phyloP scores from a whole-genome alignment of 2,329 filamentous ascomycete genomes.

The Botrytis pseudocinerea region DNA sequence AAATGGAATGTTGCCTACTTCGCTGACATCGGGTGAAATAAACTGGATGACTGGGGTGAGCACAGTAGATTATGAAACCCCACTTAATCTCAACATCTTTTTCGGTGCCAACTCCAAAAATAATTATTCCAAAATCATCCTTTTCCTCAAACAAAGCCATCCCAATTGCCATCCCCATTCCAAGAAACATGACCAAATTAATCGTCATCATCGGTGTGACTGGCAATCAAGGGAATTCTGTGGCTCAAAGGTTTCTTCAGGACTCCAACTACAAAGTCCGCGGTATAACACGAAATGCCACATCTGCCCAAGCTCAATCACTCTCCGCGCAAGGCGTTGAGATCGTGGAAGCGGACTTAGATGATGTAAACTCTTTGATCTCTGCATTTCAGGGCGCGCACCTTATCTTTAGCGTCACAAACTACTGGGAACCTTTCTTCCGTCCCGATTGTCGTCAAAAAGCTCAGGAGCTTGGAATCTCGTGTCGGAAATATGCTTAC shows the following conservation, averaged over 20 bases:
- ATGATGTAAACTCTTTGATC: conserved; percentile 30
- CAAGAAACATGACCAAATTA: conserved; percentile 13
- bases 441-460: conserved; percentile 24
- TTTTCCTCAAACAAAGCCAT: background rate
- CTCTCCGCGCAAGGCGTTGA: conserved; percentile 48
- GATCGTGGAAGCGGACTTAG: conserved; percentile 41
- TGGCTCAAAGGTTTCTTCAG: conserved; percentile 47
- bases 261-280: conserved; percentile 49
- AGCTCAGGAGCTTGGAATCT: conserved; percentile 40
- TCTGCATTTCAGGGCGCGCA: conserved; percentile 43
- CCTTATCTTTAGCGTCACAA: conserved; percentile 44
- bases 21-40: background rate
- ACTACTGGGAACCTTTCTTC: conserved; percentile 35
- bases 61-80: background rate
- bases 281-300: conserved; percentile 49
- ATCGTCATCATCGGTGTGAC: conserved; percentile 16
- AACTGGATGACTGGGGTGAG: background rate
- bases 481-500: conserved; percentile 39
- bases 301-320: conserved; percentile 44
- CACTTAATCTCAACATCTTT: background rate
- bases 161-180: background rate
- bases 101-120: background rate
- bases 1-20: background rate
- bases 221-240: conserved; percentile 47
- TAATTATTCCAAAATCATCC: background rate